Evolutionary conservation across 1,284 basidiomycete genomes (phyloP).

Genomic region (Trametes hirsuta): DNA sequence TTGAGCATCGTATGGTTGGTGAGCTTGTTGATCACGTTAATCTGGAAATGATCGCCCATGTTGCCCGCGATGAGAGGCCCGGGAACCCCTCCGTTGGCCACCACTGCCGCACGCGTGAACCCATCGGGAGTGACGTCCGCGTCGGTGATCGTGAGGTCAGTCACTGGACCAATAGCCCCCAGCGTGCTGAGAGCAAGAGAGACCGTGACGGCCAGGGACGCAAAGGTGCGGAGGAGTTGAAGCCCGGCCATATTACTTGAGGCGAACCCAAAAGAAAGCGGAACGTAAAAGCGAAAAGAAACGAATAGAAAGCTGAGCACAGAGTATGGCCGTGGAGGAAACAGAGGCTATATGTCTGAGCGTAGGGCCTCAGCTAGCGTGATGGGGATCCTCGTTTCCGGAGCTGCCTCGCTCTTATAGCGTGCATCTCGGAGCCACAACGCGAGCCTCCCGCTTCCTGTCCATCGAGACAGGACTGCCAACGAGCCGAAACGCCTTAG

Average conservation of each 20-base stretch:
- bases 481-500: neutral
- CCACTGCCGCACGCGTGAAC: constrained; percentile 25
- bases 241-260: constrained; percentile 1
- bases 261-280: neutral
- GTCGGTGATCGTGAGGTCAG: constrained; percentile 26
- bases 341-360: neutral
- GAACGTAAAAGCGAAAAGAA: neutral
- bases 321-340: neutral
- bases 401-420: constrained; percentile 1
- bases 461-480: neutral
- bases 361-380: neutral
- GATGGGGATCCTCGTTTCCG: neutral
- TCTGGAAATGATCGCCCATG: constrained; percentile 33
- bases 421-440: neutral
- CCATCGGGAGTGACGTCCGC: constrained; percentile 28
- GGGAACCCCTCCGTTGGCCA: constrained; percentile 31
- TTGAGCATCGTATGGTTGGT: constrained; percentile 39
- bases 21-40: constrained; percentile 40
- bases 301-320: neutral
- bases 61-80: constrained; percentile 31
- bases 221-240: neutral
- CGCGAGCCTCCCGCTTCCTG: neutral
- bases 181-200: constrained; percentile 2
- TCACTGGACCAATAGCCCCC: constrained; percentile 24
- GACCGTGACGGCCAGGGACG: constrained; percentile 2